phyloP scores from a whole-genome alignment of 352 stramenopile species.

The Lagenidium sp. region DNA sequence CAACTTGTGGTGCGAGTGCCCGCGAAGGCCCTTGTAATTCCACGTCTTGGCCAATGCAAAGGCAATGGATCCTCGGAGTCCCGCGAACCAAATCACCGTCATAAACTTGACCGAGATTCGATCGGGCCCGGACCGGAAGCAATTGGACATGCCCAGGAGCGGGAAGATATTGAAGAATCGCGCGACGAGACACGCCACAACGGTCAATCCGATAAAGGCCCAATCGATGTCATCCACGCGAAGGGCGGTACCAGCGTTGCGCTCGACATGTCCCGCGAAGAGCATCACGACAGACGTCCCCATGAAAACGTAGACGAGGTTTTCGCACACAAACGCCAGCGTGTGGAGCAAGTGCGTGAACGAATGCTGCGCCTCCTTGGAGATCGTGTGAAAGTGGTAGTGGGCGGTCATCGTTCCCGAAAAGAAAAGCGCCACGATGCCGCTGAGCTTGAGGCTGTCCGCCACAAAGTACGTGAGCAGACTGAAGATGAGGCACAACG shows the following conservation, averaged over 20 bases:
- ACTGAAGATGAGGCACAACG: constrained; percentile 79
- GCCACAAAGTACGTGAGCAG: constrained; percentile 81
- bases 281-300: constrained; percentile 79
- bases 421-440: constrained; percentile 93
- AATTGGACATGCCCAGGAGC: constrained; percentile 65
- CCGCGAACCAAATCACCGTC: constrained; percentile 89
- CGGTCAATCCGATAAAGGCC: constrained; percentile 71
- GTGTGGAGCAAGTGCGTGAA: constrained; percentile 84
- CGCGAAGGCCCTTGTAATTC: constrained; percentile 64
- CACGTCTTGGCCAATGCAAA: constrained; percentile 88
- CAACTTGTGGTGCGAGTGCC: constrained; percentile 61
- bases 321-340: constrained; percentile 71
- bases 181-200: constrained; percentile 54
- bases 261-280: constrained; percentile 59
- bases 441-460: constrained; percentile 71
- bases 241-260: constrained; percentile 42
- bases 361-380: constrained; percentile 66
- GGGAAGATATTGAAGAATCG: constrained; percentile 78
- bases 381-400: constrained; percentile 85
- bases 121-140: constrained; percentile 33
- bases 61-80: constrained; percentile 89
- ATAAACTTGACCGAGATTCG: constrained; percentile 69
- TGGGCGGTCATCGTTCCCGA: constrained; percentile 85
- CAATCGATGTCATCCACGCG: constrained; percentile 75
- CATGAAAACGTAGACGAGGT: constrained; percentile 85